phyloP scores from a whole-genome alignment of 202 grass and related monocot genomes.

The Zizania palustris region DNA sequence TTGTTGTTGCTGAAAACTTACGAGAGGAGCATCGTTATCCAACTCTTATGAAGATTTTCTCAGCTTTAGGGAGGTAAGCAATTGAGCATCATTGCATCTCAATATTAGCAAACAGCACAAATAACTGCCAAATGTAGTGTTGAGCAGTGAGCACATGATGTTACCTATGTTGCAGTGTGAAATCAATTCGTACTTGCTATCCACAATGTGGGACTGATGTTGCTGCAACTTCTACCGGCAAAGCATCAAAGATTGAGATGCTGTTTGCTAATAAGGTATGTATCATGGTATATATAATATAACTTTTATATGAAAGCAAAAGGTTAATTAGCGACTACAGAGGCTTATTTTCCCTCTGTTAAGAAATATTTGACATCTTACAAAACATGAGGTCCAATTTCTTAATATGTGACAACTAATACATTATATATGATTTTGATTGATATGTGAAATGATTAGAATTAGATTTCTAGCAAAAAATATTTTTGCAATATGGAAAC shows the following conservation, averaged over 20 bases:
- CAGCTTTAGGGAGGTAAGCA: conserved; percentile 67
- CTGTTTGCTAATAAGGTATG: conserved; percentile 70
- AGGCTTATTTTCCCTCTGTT: background rate
- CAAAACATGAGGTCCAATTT: background rate
- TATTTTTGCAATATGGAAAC: too few relatives aligned
- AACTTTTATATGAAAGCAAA: conserved; percentile 9
- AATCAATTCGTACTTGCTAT: conserved; percentile 75
- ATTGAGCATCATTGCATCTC: conserved; percentile 35
- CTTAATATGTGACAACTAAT: background rate
- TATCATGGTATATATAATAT: conserved; percentile 18
- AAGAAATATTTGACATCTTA: background rate
- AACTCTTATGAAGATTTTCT: conserved; percentile 79
- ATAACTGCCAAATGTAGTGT: conserved; percentile 17
- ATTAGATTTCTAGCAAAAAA: background rate
- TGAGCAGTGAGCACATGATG: conserved; percentile 20
- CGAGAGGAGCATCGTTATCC: conserved; percentile 67
- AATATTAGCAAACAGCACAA: conserved; percentile 33
- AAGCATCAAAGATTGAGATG: conserved; percentile 66
- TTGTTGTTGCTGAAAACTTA: conserved; percentile 77
- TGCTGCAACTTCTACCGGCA: conserved; percentile 41
- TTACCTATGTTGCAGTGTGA: conserved; percentile 55
- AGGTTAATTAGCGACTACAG: conserved; percentile 2
- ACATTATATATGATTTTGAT: background rate
- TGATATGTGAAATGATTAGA: background rate
- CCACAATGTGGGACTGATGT: conserved; percentile 49